phyloP scores from a whole-genome alignment of 441 rosid species.

The Adansonia madagascariensis region DNA sequence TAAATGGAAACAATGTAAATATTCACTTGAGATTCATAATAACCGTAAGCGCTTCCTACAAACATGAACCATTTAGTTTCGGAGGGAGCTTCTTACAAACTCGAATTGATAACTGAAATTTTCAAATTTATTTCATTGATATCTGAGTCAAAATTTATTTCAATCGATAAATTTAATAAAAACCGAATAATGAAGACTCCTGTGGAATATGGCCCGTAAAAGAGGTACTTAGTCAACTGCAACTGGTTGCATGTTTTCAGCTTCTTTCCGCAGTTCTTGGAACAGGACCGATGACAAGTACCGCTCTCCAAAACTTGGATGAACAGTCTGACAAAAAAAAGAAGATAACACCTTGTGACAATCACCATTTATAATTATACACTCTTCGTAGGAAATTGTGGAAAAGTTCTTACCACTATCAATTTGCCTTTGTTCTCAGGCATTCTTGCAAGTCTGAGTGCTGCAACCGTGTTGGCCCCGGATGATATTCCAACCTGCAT shows the following conservation, averaged over 20 bases:
- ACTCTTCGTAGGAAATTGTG: background rate
- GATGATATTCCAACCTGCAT: conserved; percentile 90
- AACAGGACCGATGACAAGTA: conserved; percentile 81
- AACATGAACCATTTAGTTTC: too few relatives aligned
- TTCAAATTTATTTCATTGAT: too few relatives aligned
- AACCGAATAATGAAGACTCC: too few relatives aligned
- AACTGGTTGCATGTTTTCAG: conserved; percentile 88
- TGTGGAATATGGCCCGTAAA: too few relatives aligned
- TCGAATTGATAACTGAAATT: too few relatives aligned
- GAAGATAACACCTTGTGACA: too few relatives aligned
- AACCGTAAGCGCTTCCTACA: too few relatives aligned
- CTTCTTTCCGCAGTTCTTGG: conserved; percentile 81
- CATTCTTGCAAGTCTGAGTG: conserved; percentile 73
- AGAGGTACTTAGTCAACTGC: conserved; percentile 55
- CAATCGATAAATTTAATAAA: too few relatives aligned
- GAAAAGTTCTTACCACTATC: conserved; percentile 64
- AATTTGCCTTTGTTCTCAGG: conserved; percentile 94
- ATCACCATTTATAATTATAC: background rate
- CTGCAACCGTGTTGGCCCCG: conserved; percentile 93
- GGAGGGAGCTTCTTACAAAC: too few relatives aligned
- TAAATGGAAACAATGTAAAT: too few relatives aligned
- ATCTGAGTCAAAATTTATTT: too few relatives aligned
- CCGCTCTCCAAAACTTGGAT: conserved; percentile 92
- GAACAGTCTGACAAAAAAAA: conserved; percentile 54
- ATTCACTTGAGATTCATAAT: too few relatives aligned